Evolutionary conservation across 169 alveolate genomes (phyloP).

Genomic region (Miamiensis avidus): DNA sequence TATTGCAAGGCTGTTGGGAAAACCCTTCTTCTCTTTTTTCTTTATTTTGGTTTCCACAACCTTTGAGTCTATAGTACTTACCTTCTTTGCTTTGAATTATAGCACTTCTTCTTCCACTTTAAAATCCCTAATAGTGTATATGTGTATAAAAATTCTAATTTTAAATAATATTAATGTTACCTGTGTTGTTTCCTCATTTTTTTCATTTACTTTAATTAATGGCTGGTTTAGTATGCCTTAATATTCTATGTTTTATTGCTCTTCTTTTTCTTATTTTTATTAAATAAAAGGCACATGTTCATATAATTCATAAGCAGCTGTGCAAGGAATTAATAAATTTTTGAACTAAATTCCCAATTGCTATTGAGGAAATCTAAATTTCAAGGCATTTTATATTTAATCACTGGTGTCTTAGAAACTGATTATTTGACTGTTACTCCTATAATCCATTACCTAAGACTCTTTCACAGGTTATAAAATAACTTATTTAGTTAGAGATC

Average conservation of each 20-base stretch:
- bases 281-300: no score
- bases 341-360: neutral
- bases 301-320: neutral
- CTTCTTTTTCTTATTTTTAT: neutral
- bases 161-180: no score
- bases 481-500: neutral
- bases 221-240: neutral
- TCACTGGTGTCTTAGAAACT: no score
- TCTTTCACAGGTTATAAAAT: neutral
- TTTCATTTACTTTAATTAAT: no score
- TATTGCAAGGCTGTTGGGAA: conserved; percentile 33
- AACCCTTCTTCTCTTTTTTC: conserved; percentile 47
- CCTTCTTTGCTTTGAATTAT: conserved; percentile 41
- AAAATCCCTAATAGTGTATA: neutral
- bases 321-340: neutral
- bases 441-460: neutral
- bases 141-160: no score
- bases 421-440: no score
- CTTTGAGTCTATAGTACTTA: conserved; percentile 62
- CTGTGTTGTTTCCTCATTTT: no score
- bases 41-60: conserved; percentile 70
- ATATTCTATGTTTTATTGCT: neutral
- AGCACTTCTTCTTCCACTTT: conserved; percentile 77
- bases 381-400: neutral
- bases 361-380: neutral